Base-by-base conservation (phyloP, 2,329 filamentous ascomycete genomes). In the Ophiostoma tasmaniense region DNA sequence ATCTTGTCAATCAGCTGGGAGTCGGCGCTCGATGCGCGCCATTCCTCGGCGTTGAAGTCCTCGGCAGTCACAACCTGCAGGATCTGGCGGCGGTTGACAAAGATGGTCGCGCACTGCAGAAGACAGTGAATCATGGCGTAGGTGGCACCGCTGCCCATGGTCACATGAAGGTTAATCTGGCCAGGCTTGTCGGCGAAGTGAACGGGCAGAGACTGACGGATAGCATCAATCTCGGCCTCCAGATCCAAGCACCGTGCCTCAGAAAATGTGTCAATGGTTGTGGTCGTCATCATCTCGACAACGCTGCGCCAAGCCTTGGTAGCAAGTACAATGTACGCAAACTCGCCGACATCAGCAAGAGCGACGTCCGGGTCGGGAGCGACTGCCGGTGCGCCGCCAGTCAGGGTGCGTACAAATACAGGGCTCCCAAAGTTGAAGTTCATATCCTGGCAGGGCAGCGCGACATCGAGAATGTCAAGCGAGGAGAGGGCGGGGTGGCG, bases 101-200 rank as follows among this genome's bases (percentile, higher is more conserved):
- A 87, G 71, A 87, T 84, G 35, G 83, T 85, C 11, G 85, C 83
- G 73, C 84, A 87, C 75, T 87, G 85, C 25, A 88, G 79, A 28
- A 88, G 81, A 69, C 83, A 86, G 76, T 88, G 85, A 66, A 88
- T 81, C 83, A 88, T 86, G 71, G 85, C 85, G 74, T 85, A 88
- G 0, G 84, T 87, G 73, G 84, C 85, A 68, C 85, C 85, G 62
- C 85, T 87, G 45, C 85, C 85, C 85, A 87, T 87, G 25, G 85
- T 87, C 74, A 88, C 86, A 76, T 88, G 85, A 5, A 87, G 78
- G 73, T 83, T 85, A 74, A 87, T 85, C 76, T 88, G 85, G 52
- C 83, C 84, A 0, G 84, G 83, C 77, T 87, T 87, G 74, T 88
- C 85, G 71, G 85, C 80, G 69, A 85, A 87, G 75, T 87, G 85